Evolutionary conservation across 768 basidiomycete genomes (phyloP).

Genomic region (Crassisporium funariophilum): DNA sequence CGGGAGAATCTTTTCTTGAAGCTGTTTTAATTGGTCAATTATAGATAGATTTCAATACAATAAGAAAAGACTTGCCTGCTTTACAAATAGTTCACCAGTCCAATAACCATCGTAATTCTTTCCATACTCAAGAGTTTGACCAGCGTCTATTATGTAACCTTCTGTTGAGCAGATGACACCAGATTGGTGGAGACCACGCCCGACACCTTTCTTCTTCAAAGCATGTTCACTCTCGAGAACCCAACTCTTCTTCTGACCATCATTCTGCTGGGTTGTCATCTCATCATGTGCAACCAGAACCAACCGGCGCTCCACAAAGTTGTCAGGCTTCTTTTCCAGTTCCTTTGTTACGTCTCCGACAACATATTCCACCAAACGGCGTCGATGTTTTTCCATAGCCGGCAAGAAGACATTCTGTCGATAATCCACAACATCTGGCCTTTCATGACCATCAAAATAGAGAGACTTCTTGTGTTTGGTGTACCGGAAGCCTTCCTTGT

Average conservation of each 20-base stretch:
- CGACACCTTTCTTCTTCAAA: slow-evolving; percentile 40
- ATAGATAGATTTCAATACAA: slow-evolving; percentile 8
- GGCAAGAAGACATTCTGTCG: slow-evolving; percentile 34
- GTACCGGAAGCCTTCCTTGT: slow-evolving; percentile 28
- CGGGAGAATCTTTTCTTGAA: slow-evolving; percentile 30
- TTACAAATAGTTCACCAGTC: slow-evolving; percentile 23
- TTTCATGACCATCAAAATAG: slow-evolving; percentile 40
- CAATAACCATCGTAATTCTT: slow-evolving; percentile 44
- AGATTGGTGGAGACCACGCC: slow-evolving; percentile 37
- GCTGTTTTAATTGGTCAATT: slow-evolving; percentile 16
- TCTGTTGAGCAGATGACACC: slow-evolving; percentile 36
- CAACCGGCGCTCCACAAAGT: slow-evolving; percentile 24
- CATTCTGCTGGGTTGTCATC: slow-evolving; percentile 43
- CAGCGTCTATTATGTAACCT: slow-evolving; percentile 32
- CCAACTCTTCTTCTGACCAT: slow-evolving; percentile 34
- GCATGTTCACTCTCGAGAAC: slow-evolving; percentile 33
- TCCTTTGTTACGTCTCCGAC: slow-evolving; percentile 14
- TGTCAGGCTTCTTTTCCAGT: slow-evolving; percentile 3
- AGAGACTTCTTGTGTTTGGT: slow-evolving; percentile 30
- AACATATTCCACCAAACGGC: slow-evolving; percentile 20
- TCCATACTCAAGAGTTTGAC: slow-evolving; percentile 40
- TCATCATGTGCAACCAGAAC: slow-evolving; percentile 39
- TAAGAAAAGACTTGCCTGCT: slow-evolving; percentile 17
- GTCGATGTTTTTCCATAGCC: slow-evolving; percentile 20
- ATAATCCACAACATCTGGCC: slow-evolving; percentile 36